Base-by-base conservation (phyloP, 371 early-diverging fungal genomes). In the Mucor plumbeus region DNA sequence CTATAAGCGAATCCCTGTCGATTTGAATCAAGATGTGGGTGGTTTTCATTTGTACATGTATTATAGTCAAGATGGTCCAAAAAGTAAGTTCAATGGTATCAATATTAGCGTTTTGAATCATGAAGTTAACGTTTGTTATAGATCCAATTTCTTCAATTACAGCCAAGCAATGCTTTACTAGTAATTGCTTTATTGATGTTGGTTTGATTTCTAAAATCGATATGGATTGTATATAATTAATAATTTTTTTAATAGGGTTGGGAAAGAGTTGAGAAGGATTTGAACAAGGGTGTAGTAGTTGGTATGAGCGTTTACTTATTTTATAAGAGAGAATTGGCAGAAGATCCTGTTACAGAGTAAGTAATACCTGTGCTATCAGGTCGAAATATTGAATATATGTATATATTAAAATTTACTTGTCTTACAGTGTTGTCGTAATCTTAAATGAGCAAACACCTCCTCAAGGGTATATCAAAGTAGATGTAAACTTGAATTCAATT, bases 71-170 rank as follows among this genome's bases (percentile, higher is more conserved):
- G 68, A 61, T n/a, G 73, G 74, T 0, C 64, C 64, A 10, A 72
- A 73, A 69, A 72, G 75, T 75, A 56, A 50, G 36, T 33, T 7
- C 9, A 15, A 26, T 26, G 26, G 21, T 26, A 17, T n/a, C n/a
- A 44, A 11, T 11, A 19, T 13, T 11, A 50, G 9, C 17, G 1
- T 9, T 11, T 38, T 9, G 38, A 9, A 11, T 11, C 7, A 38
- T 3, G 4, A 7, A 38, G 5, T 11, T 11, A 38, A 38, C 4
- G 9, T 5, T 5, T 15, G 14, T 13, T 1, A n/a, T 72, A 59
- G 80, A 81, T 63, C 84, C 86, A 13, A 84, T 86, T 50, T 83
- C 84, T 19, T 79, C 81, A 14, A 79, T 86, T 34, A 72, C 86
- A 39, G 84, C 83, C 40, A 84, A 83, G 61, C 72, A 80, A 41